A percentile compares a stretch with the other conserved stretches of the same genome.
Evolutionary conservation across 2,329 filamentous ascomycete genomes (phyloP).

Genomic region (Alternaria novae-zelandiae): DNA sequence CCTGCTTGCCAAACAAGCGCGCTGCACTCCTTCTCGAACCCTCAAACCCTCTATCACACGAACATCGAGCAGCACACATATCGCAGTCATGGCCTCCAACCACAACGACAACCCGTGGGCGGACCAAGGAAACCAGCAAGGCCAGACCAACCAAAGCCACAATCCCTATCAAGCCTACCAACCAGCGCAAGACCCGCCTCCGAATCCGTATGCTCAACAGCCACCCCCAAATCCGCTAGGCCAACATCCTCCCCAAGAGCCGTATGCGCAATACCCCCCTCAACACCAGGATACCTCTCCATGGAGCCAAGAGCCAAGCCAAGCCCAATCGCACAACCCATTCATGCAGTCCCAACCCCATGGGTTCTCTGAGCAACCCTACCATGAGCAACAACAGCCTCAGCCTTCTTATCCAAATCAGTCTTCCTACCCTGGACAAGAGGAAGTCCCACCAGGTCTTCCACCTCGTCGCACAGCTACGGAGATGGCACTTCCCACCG

Average conservation of each 20-base stretch:
- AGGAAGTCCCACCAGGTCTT: conserved; percentile 28
- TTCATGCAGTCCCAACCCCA: conserved; percentile 10
- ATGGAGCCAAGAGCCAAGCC: conserved; percentile 16
- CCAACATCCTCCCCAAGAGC: conserved; percentile 11
- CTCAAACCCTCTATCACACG: neutral
- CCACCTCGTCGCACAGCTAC: conserved; percentile 40
- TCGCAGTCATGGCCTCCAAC: conserved; percentile 22
- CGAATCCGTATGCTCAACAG: conserved; percentile 13
- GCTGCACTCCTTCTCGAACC: neutral
- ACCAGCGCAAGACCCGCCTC: conserved; percentile 10
- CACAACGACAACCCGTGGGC: conserved; percentile 32
- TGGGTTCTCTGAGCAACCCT: conserved; percentile 10
- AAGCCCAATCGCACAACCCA: conserved; percentile 11
- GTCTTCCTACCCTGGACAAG: conserved; percentile 2
- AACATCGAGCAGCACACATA: neutral
- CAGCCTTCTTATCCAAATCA: conserved; percentile 14
- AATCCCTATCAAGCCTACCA: conserved; percentile 33
- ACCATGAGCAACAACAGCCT: conserved; percentile 5
- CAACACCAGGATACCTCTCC: conserved; percentile 16
- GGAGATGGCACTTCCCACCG: conserved; percentile 50
- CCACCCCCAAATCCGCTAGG: conserved; percentile 7
- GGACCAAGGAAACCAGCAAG: conserved; percentile 26
- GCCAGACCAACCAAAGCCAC: conserved; percentile 25
- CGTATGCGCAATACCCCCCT: conserved; percentile 4
- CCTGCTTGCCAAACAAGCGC: conserved; percentile 11